Base-by-base conservation (phyloP, 73 alveolate species). In the Durusdinium trenchii region DNA sequence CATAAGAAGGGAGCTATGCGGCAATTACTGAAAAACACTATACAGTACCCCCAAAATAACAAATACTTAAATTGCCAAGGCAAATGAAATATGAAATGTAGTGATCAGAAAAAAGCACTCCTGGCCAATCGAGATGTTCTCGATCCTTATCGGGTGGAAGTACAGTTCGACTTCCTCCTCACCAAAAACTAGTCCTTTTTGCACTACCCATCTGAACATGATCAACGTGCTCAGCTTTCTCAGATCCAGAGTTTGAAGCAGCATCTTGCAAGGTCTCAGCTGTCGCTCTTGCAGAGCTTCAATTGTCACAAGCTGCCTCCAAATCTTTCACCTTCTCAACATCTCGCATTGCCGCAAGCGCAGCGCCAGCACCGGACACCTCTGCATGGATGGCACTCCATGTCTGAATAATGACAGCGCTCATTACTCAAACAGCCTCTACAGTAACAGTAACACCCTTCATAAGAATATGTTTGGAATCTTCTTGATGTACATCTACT, bases 101-200 rank as follows among this genome's bases (percentile, higher is more conserved):
- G 32, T 23, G 69, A n/a, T n/a, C n/a, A n/a, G n/a, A n/a, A n/a
- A 30, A 64, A 5, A 35, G 14, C 78, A 6, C 75, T 64, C 97
- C 97, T 91, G 97, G 42, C 97, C 97, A 26, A 91, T 91, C 54
- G 97, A 91, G 76, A 91, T 91, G 89, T 91, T 91, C 73, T 91
- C 76, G 75, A 91, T 91, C 20, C 97, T 76, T 75, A 91, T 51
- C 45, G 97, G 97, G 60, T 91, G 97, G 76, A 91, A 91, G 79
- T 91, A 86, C 75, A 91, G 76, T n/a, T 91, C 89, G 42, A 91
- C 35, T 87, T 91, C 97, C 30, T 91, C 97, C 97, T 91, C 32
- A 54, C 35, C 26, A 6, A 42, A 12, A 23, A 30, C 4, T 43
- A 0, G 18, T 3, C 51, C 6, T n/a, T 16, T 23, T 36, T 73